A percentile compares a stretch with the other conserved stretches of the same genome.
Conservation (phyloP, 805 yeast species). For the Teunomyces atbi region DNA sequence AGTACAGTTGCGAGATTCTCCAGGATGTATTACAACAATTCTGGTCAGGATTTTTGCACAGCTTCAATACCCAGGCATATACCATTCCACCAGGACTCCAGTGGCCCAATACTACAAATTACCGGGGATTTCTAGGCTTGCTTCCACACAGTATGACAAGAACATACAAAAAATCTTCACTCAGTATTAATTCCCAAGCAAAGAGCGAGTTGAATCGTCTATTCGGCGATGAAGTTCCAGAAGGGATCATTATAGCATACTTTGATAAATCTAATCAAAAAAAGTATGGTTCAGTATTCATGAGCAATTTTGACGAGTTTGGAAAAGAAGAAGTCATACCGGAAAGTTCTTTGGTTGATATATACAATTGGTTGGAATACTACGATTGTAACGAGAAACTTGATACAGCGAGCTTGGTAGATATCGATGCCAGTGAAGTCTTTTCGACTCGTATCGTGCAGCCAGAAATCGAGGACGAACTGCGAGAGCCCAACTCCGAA, state of each 20-base stretch:
- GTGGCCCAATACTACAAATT: slow-evolving; percentile 38
- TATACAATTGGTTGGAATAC: slow-evolving; percentile 34
- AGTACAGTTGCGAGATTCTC: slow-evolving; percentile 17
- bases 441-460: slow-evolving; percentile 7
- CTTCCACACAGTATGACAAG: slow-evolving; percentile 13
- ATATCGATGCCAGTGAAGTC: background rate
- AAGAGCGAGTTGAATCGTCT: slow-evolving; percentile 20
- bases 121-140: slow-evolving; percentile 36
- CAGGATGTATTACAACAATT: slow-evolving; percentile 17
- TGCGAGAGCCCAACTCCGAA: background rate
- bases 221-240: slow-evolving; percentile 4
- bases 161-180: slow-evolving; percentile 29
- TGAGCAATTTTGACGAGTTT: slow-evolving; percentile 8
- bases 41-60: slow-evolving; percentile 29
- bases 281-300: slow-evolving; percentile 31
- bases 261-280: slow-evolving; percentile 26
- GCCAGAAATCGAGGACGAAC: slow-evolving; percentile 10
- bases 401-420: slow-evolving; percentile 14
- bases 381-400: slow-evolving; percentile 27
- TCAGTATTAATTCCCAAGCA: slow-evolving; percentile 14
- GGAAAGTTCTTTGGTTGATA: slow-evolving; percentile 15
- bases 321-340: slow-evolving; percentile 8
- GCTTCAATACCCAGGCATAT: slow-evolving; percentile 22
- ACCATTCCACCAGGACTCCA: slow-evolving; percentile 20
- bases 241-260: slow-evolving; percentile 28